Base-by-base conservation (phyloP, 192 early-diverging fungal species). In the Linnemannia hyalina region DNA sequence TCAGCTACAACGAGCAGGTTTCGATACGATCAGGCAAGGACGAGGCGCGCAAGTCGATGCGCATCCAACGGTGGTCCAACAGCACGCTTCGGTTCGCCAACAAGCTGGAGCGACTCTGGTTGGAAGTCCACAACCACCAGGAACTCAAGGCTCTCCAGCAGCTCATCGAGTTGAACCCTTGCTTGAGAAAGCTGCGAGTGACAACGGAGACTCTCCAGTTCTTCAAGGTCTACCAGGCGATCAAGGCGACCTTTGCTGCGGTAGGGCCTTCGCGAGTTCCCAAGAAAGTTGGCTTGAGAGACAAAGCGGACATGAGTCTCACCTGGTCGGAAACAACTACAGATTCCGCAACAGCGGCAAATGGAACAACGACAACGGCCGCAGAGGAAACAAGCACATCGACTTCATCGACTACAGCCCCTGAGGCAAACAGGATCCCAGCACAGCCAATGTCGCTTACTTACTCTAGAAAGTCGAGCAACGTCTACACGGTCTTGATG, bases 81-180 rank as follows among this genome's bases (percentile, higher is more conserved):
- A 76, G 54, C 54, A 38, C 35, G 10, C 57, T 76, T 9, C 13
- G 40, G 40, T 76, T 76, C 40, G 54, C 75, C 57, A 76, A 76
- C n/a, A 76, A 75, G 54, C 73, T 76, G 18, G 75, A 76, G 16
- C 26, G 75, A 35, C 75, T 76, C 18, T 76, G 75, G 75, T n/a
- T 76, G 54, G 75, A 76, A 35, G 75, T 76, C 3, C 54, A 60
- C 20, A 76, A 36, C 20, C 75, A 54, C 5, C 75, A 42, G n/a
- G 75, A 76, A 42, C 55, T 60, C 18, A 41, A 40, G 18, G 54
- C 36, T 1, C 29, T 76, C 15, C 75, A 68, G 75, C 75, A 76
- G 36, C n/a, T 76, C 6, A 63, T 76, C 29, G 75, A 76, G 40
- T 6, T 65, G 52, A 76, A 76, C 57, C 75, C 75, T 16, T 63